Base-by-base conservation (phyloP, 768 basidiomycete species). In the Tylopilus vinaceipallidus region DNA sequence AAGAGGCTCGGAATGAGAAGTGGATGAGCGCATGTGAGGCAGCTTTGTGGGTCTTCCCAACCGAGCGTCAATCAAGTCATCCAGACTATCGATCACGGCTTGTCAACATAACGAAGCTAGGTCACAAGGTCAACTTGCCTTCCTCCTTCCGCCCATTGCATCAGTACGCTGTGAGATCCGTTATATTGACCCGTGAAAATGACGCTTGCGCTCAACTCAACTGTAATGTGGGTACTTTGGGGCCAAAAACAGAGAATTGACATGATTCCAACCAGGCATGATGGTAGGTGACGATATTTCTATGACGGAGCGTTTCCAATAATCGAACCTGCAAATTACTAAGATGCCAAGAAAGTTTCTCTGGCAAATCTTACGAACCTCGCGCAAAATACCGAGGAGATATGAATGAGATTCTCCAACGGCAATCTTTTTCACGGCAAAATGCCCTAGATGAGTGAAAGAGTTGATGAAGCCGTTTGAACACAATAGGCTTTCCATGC, bases 351-450 rank as follows among this genome's bases (percentile, higher is more conserved):
- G 6, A 29, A n/a, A n/a, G n/a, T n/a, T 26, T 14, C 3, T 12
- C 22, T 2, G 11, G 1, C 19, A 50, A 16, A 41, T 30, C 38
- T n/a, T 36, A 35, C 73, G 40, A 38, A 79, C 84, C 74, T 95
- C 93, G 37, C 82, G 81, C 33, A 95, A 72, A 47, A 90, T 93
- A 42, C 83, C 84, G 34, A 93, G 70, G 6, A 95, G 74, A 71
- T 95, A 95, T 2, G 84, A 76, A 57, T 92, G 88, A 0, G 91
- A 95, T 61, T 91, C 83, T 41, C 94, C 94, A 0, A 98, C 89
- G 0, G 95, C 93, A 19, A 98, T 92, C 67, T 97, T 98, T 73
- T 98, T 98, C 40, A 97, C 89, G 0, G 95, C 95, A 65, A 95
- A 97, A 57, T 84, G 86, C 24, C 89, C 89, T 81, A 56, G 20